Evolutionary conservation across 2,329 filamentous ascomycete genomes (phyloP), one percentile per base, ranked within the genome.

Genomic region (Achaetomium macrosporum): DNA sequence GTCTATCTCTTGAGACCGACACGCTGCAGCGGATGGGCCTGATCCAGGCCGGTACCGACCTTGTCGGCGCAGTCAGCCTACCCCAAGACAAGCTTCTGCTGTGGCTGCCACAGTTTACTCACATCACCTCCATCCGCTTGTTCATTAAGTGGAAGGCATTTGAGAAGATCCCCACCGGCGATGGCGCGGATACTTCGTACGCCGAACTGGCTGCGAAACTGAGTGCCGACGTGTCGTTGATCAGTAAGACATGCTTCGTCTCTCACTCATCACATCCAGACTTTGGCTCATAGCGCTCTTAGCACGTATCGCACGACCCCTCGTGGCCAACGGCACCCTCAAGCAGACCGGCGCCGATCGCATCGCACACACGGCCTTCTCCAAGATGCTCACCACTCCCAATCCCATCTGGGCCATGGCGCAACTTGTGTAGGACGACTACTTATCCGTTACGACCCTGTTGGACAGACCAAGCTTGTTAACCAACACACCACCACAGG

Each of bases 101-200:
- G 30, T 43, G 33, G 31, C 41, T 57, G 12, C 29, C 51, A 4
- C 17, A 44, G 6, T 17, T 59, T 5, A 45, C 54, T 16, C 51
- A 59, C 6, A 53, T 64, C 12, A 57, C 51, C 2, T 63, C 61
- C 2, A 42, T 64, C 7, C 59, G 60, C 1, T 53, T 69, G 4
- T 69, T 70, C 46, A 53, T 64, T 29, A 58, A 65, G 36, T 69
- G 68, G 66, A 59, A 61, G 9, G 63, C 57, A 0, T 69, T 71
- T 45, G 64, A 67, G 7, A 42, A 53, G 1, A 67, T 72, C 17
- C 67, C 68, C 0, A n/a, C 19, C 2, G 50, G 16, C 11, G 15
- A 45, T 2, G 58, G 61, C 0, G 65, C 59, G 1, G 31, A 53
- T 1, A 65, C 69, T 13, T 61, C 63, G 7, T 64, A 64, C 47